Evolutionary conservation across 345 rosid genomes (phyloP).

Genomic region (Citrus glauca): DNA sequence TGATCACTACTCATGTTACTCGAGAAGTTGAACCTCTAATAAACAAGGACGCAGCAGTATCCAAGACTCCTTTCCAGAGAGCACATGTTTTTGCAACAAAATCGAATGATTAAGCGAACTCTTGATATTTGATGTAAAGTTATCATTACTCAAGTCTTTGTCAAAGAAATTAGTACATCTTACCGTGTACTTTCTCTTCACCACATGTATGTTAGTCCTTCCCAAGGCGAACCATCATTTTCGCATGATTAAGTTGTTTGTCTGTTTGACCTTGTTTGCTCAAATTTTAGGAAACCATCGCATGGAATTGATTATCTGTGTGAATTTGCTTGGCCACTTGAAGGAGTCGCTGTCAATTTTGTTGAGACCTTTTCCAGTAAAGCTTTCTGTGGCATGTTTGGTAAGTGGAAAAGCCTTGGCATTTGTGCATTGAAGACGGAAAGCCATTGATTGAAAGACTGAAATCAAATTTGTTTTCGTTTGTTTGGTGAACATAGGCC

Average conservation of each 20-base stretch:
- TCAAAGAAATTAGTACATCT: neutral
- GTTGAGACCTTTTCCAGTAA: neutral
- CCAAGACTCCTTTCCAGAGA: constrained; percentile 37
- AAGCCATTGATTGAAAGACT: neutral
- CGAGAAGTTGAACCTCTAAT: constrained; percentile 54
- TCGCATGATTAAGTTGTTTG: neutral
- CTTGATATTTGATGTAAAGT: neutral
- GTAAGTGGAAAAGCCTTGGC: neutral
- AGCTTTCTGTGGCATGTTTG: neutral
- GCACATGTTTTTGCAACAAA: constrained; percentile 45
- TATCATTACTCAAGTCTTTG: neutral
- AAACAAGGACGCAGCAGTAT: constrained; percentile 42
- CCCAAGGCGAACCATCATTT: neutral
- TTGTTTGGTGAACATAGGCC: no score
- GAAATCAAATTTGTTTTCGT: no score
- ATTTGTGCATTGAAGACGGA: neutral
- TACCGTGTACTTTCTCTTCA: neutral
- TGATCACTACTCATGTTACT: constrained; percentile 26
- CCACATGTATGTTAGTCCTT: neutral
- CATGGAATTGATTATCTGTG: neutral
- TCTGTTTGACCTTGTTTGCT: neutral
- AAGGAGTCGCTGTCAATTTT: neutral
- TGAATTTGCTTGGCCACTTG: neutral
- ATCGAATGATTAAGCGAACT: constrained; percentile 31
- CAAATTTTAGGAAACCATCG: neutral